Conservation (phyloP, 2,329 filamentous ascomycete genomes). For the Aspergillus eucalypticola region DNA sequence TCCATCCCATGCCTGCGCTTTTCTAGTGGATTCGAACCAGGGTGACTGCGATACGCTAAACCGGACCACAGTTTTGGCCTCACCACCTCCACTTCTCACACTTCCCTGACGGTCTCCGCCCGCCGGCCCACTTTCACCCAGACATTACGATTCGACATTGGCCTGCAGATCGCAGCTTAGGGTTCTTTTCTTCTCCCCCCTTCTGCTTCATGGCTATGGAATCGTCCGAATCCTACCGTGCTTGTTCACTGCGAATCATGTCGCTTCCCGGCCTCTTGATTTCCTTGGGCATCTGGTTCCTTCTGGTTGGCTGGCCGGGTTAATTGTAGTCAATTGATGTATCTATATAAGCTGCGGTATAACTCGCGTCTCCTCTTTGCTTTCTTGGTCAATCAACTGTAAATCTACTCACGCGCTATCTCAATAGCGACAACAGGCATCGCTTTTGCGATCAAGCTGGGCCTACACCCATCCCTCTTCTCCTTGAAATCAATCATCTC, state of each 20-base stretch:
- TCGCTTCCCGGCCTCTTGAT: constrained; percentile 8
- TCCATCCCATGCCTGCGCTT: neutral
- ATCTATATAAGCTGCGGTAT: constrained; percentile 13
- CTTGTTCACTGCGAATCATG: constrained; percentile 16
- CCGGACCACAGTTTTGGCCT: too few species aligned
- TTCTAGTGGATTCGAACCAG: neutral
- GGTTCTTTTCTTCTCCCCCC: constrained; percentile 12
- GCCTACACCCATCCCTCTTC: neutral
- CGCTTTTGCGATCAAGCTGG: neutral
- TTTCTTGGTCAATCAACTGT: neutral
- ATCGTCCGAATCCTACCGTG: neutral
- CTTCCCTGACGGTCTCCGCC: constrained; percentile 9
- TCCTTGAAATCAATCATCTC: neutral
- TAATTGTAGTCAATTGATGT: neutral
- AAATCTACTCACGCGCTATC: neutral
- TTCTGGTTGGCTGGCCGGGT: constrained; percentile 6
- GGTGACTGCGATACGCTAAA: neutral
- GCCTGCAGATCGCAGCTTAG: constrained; percentile 11
- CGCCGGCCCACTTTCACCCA: constrained; percentile 11
- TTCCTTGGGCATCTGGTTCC: neutral
- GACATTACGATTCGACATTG: constrained; percentile 8
- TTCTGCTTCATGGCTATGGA: constrained; percentile 11
- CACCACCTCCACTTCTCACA: neutral
- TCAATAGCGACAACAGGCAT: neutral
- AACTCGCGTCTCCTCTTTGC: neutral